Evolutionary conservation across 257 asterid species (phyloP), one percentile per base, ranked within the genome.

Genomic region (Przewalskia tangutica): DNA sequence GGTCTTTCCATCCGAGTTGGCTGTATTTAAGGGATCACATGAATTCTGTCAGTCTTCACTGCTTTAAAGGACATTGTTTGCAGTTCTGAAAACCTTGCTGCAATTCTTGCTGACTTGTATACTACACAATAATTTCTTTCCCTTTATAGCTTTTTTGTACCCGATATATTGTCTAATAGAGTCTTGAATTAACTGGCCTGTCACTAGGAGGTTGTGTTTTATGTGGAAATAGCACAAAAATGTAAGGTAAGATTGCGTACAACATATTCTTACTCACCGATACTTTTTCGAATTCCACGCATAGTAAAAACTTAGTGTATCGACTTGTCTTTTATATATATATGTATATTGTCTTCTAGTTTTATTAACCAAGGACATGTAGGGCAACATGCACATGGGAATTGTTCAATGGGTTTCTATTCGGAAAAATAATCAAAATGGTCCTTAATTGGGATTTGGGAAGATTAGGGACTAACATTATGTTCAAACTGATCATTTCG

Each of bases 31-130:
- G 60, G 12, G 62, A 73, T 73, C 79, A 75, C 79, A 75, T 75
- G 79, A 50, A 48, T 75, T 27, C 6, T 2, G 79, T 75, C 79
- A 48, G 79, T 56, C 6, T 18, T 56, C 23, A 6, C 1, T 50
- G 23, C 44, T 7, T 73, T 73, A 48, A 6, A 73, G 79, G 59
- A 73, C 79, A 11, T 6, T 44, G 48, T 48, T 50, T 73, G 62
- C 79, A 73, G 79, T 73, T 23, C 79, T 73, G 79, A 0, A 23
- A 23, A 23, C 36, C 68, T 62, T 62, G 23, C 40, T 10, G 68
- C 79, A 73, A 73, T 73, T 48, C 62, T 75, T 75, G 62, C 79
- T 75, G 23, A 73, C 62, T 73, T 73, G 23, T 50, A 73, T 13
- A 48, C 44, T 73, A 8, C 56, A 68, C 34, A 46, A 50, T 73